Evolutionary conservation across 257 asterid genomes (phyloP), one percentile per base, ranked within the genome.

Genomic region (Nemophila menziesii): DNA sequence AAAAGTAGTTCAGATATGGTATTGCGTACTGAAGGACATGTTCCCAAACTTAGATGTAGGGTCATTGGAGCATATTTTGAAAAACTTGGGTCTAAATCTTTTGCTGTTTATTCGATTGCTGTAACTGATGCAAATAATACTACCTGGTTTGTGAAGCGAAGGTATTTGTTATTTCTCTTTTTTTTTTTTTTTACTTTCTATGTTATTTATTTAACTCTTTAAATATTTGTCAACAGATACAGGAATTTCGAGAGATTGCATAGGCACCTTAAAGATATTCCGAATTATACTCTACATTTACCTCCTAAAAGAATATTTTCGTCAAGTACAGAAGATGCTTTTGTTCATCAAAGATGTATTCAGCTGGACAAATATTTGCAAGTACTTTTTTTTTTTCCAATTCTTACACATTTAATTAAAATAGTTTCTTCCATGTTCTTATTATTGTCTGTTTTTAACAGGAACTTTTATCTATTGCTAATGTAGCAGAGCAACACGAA

Each of bases 221-320:
- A 42, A 50, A 55, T 24, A 52, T 26, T 18, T 63, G 39, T 68
- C 43, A 49, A 33, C 78, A 90, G 99, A 66, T 90, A 90, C 52
- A 71, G 96, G 52, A 90, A 90, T 67, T 90, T 90, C 48, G 99
- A 90, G 92, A 75, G 92, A 68, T 63, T 90, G 74, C 99, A 90
- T 67, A 72, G 93, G 67, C 78, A 79, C 37, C 95, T 90, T 46
- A 90, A 82, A 69, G 95, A 85, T 59, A 85, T 90, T 49, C 84
- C 96, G 33, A 90, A 90, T 70, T 90, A 85, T 63, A 82, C 92
- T 1, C 68, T 90, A 51, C 86, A 90, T 56, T 75, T 90, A 72
- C 99, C 99, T 57, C 99, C 99, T 44, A 90, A 90, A 66, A 77
- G 99, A 80, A 85, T 90, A 56, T 90, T 90, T 71, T 90, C 99